Percentiles rank a stretch among this genome's conserved stretches.
Evolutionary conservation across 306 rosid genomes (phyloP).

Genomic region (Vachellia pachyceras): DNA sequence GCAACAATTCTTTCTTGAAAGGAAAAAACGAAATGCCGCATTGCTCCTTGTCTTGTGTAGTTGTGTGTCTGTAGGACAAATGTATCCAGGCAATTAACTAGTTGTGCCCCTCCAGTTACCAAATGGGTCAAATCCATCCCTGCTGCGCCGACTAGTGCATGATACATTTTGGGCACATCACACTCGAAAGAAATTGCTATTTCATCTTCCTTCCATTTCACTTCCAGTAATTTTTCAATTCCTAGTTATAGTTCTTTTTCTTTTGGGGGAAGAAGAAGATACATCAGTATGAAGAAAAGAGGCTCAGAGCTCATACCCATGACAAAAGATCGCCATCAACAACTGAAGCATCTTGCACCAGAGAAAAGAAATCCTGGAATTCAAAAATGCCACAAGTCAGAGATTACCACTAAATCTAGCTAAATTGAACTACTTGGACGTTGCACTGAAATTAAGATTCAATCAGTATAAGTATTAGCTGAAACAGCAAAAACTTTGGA

Average conservation of each 20-base stretch:
- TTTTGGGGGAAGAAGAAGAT: not conserved
- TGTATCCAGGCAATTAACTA: not conserved
- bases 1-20: no score
- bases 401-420: slow-evolving; percentile 22
- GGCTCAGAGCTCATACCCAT: slow-evolving; percentile 66
- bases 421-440: not conserved
- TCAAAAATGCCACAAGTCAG: slow-evolving; percentile 27
- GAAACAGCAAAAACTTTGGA: slow-evolving; percentile 14
- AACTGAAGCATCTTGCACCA: slow-evolving; percentile 66
- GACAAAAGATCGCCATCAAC: slow-evolving; percentile 89
- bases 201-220: not conserved
- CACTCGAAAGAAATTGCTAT: not conserved
- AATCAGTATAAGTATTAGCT: slow-evolving; percentile 8
- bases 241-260: not conserved
- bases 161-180: not conserved
- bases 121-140: not conserved
- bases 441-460: not conserved
- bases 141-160: not conserved
- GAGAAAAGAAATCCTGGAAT: slow-evolving; percentile 76
- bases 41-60: no score
- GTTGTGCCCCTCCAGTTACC: not conserved
- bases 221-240: not conserved
- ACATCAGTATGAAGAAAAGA: slow-evolving; percentile 7
- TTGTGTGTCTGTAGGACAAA: not conserved
- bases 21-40: no score